These are phyloP conservation scores for Tetrahymena thermophila DNA, from an alignment of 73 alveolate genomes.

Conservation along the genomic window DNA sequence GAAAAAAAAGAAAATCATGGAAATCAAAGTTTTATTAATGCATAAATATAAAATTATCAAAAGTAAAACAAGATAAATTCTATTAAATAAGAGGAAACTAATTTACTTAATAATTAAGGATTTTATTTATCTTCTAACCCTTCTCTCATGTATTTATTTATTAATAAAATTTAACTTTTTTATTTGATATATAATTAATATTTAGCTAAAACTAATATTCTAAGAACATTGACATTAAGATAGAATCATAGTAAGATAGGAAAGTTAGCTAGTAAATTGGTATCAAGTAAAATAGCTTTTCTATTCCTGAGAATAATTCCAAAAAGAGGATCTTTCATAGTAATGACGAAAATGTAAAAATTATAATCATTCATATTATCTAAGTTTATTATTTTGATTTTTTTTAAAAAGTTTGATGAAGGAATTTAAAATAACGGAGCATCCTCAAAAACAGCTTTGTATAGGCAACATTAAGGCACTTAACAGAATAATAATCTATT, in stretches of 20 bases:
- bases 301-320: not conserved
- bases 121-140: not conserved
- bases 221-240: not conserved
- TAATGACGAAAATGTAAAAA: not conserved
- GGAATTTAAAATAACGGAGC: not conserved
- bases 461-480: not conserved
- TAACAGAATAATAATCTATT: not conserved
- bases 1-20: not conserved
- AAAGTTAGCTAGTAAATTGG: not conserved
- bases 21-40: not conserved
- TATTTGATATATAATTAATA: not conserved
- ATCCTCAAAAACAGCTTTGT: not conserved
- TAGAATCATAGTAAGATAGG: not conserved
- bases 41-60: not conserved
- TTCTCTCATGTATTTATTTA: not conserved
- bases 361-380: not conserved
- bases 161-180: not conserved
- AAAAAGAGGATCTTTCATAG: not conserved
- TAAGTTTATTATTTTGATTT: not conserved
- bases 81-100: not conserved
- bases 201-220: not conserved
- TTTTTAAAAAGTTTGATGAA: not conserved
- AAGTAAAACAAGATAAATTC: not conserved
- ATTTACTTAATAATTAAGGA: not conserved
- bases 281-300: not conserved